These are phyloP conservation scores for Fusarium xylarioides DNA, from an alignment of 2,329 filamentous ascomycete genomes.

Conservation along the genomic window DNA sequence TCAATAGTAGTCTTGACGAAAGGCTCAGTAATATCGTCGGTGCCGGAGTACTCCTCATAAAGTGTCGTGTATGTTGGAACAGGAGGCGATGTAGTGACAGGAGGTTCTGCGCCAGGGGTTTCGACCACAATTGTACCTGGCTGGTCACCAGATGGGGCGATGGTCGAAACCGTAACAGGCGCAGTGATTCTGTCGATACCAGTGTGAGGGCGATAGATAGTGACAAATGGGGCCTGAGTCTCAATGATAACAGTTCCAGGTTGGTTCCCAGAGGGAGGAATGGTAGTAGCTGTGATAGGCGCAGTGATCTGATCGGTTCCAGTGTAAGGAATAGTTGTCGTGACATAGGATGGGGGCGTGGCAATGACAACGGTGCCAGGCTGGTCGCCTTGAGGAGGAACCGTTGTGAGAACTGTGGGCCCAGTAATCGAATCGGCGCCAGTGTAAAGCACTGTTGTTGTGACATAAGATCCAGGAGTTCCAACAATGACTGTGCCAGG, in stretches of 20 bases:
- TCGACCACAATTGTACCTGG: conserved; percentile 27
- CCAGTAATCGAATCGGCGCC: conserved; percentile 8
- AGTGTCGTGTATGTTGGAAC: conserved; percentile 16
- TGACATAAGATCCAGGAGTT: conserved; percentile 17
- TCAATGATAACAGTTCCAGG: conserved; percentile 25
- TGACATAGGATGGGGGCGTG: conserved; percentile 24
- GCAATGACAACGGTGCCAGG: conserved; percentile 22
- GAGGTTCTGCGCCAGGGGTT: conserved; percentile 14
- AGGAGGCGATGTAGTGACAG: conserved; percentile 19
- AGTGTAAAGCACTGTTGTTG: neutral
- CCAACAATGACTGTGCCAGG: conserved; percentile 16
- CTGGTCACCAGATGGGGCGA: conserved; percentile 10
- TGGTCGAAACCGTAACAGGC: conserved; percentile 19
- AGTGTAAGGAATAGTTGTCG: conserved; percentile 15
- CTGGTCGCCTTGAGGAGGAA: conserved; percentile 1
- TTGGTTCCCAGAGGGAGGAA: conserved; percentile 1
- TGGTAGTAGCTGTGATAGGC: conserved; percentile 12
- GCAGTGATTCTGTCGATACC: conserved; percentile 14
- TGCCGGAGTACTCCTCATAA: conserved; percentile 16
- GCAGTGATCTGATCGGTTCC: conserved; percentile 17
- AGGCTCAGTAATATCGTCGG: conserved; percentile 14
- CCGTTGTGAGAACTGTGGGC: conserved; percentile 8
- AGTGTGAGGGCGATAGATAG: conserved; percentile 19
- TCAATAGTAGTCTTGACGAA: conserved; percentile 16
- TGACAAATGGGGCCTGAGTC: conserved; percentile 22